Percentiles rank a stretch among this genome's conserved stretches.
Conservation (phyloP, 2,329 filamentous ascomycete species). For the Akanthomyces uredinophilus region DNA sequence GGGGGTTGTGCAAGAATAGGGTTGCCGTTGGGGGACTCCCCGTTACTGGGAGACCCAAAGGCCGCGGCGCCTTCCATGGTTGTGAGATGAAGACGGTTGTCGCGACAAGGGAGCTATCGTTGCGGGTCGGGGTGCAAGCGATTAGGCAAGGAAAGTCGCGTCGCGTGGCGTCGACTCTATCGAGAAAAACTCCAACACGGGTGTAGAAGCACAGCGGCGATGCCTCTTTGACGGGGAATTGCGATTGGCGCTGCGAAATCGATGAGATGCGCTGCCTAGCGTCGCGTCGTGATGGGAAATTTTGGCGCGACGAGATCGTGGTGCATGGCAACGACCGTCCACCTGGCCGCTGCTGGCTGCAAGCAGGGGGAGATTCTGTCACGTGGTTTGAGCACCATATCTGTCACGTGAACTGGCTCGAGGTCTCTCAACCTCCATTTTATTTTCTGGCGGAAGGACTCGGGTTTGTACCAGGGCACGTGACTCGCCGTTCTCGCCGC, state of each 20-base stretch:
- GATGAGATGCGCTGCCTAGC: slow-evolving; percentile 16
- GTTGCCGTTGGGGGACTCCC: slow-evolving; percentile 47
- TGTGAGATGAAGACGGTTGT: slow-evolving; percentile 13
- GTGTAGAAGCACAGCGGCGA: slow-evolving; percentile 12
- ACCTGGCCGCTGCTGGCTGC: slow-evolving; percentile 3
- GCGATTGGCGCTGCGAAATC: slow-evolving; percentile 12
- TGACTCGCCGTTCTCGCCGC: slow-evolving; percentile 15
- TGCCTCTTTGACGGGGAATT: slow-evolving; percentile 11
- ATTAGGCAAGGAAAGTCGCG: slow-evolving; percentile 11
- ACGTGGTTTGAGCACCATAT: neutral
- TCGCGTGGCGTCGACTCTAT: slow-evolving; percentile 13
- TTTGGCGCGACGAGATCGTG: slow-evolving; percentile 16
- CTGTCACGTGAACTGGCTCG: neutral
- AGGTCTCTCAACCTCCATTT: too few species aligned
- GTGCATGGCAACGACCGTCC: slow-evolving; percentile 13
- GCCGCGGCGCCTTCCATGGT: slow-evolving; percentile 56
- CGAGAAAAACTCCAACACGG: slow-evolving; percentile 6
- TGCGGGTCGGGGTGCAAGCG: slow-evolving; percentile 18
- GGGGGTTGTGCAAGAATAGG: slow-evolving; percentile 45
- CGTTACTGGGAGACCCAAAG: slow-evolving; percentile 54
- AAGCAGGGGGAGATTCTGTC: slow-evolving; percentile 13
- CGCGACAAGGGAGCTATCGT: slow-evolving; percentile 15
- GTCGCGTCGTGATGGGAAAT: slow-evolving; percentile 20
- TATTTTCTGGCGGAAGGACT: neutral
- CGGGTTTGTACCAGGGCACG: neutral